Evolutionary conservation across 2,329 filamentous ascomycete genomes (phyloP).

Genomic region (Penicillium frequentans): DNA sequence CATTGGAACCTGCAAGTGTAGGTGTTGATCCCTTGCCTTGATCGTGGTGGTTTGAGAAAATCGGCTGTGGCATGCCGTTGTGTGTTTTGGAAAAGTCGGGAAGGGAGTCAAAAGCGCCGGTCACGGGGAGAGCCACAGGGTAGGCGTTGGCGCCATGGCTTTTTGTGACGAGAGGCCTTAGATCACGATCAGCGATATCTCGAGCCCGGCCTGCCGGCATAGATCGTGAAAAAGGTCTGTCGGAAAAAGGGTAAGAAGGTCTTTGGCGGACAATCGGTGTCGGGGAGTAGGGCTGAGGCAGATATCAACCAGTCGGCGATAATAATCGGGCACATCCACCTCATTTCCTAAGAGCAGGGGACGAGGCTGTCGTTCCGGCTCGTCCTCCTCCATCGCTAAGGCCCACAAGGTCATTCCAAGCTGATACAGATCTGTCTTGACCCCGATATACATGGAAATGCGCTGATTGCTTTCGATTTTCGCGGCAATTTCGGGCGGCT

Average conservation of each 20-base stretch:
- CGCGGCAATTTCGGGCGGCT: constrained; percentile 84
- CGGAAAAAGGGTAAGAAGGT: constrained; percentile 71
- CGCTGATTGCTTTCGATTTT: constrained; percentile 86
- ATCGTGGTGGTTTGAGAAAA: constrained; percentile 12
- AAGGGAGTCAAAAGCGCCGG: neutral
- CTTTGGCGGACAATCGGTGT: constrained; percentile 69
- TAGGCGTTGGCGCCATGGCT: constrained; percentile 5
- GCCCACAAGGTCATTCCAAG: constrained; percentile 97
- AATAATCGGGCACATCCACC: constrained; percentile 70
- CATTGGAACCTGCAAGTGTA: constrained; percentile 21
- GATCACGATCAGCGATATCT: neutral
- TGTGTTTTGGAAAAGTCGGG: constrained; percentile 3
- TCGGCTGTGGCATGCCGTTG: constrained; percentile 4
- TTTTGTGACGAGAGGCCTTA: constrained; percentile 7
- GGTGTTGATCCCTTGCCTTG: constrained; percentile 21
- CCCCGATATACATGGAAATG: constrained; percentile 95
- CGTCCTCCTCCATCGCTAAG: constrained; percentile 81
- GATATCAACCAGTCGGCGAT: constrained; percentile 69
- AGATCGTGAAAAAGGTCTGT: constrained; percentile 13
- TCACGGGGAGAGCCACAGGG: neutral
- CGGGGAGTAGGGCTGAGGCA: constrained; percentile 77
- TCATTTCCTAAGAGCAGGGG: constrained; percentile 64
- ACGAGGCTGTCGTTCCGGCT: constrained; percentile 76
- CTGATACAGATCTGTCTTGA: constrained; percentile 95
- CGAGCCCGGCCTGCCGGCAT: constrained; percentile 11